phyloP scores from a whole-genome alignment of 1,284 basidiomycete genomes.

The Schizopora paradoxa region DNA sequence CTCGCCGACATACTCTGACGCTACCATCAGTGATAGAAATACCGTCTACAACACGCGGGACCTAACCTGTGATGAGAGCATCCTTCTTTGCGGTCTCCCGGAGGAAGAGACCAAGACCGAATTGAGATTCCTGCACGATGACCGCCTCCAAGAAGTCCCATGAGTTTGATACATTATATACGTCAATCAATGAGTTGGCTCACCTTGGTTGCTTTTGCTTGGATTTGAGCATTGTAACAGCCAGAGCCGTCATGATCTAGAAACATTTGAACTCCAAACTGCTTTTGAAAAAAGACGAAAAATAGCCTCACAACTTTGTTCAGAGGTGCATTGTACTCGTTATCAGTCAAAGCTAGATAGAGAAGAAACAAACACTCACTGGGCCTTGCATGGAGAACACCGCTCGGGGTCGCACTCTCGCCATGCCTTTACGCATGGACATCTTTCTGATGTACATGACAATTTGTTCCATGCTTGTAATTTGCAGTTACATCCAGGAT shows the following conservation, averaged over 20 bases:
- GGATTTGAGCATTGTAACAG: background rate
- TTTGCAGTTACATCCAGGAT: conserved; percentile 37
- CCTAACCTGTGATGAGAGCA: conserved; percentile 46
- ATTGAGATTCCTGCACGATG: conserved; percentile 31
- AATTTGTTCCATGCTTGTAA: conserved; percentile 15
- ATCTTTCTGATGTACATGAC: conserved; percentile 30
- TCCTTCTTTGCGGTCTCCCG: conserved; percentile 24
- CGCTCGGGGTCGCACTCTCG: conserved; percentile 41
- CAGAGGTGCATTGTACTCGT: background rate
- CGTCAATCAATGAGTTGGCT: background rate
- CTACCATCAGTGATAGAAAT: conserved; percentile 2
- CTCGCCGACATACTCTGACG: conserved; percentile 55
- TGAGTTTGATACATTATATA: background rate
- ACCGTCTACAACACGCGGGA: background rate
- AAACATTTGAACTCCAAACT: conserved; percentile 6
- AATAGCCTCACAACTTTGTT: conserved; percentile 15
- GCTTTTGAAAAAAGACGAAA: background rate
- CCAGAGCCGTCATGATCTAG: too few relatives aligned
- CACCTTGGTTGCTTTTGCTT: background rate
- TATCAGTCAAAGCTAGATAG: conserved; percentile 5
- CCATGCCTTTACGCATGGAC: conserved; percentile 36
- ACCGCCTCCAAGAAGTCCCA: conserved; percentile 24
- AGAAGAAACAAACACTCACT: conserved; percentile 24
- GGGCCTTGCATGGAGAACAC: conserved; percentile 29
- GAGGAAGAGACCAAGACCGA: conserved; percentile 43